phyloP scores from a whole-genome alignment of 306 rosid species.

The Ziziphus jujuba region DNA sequence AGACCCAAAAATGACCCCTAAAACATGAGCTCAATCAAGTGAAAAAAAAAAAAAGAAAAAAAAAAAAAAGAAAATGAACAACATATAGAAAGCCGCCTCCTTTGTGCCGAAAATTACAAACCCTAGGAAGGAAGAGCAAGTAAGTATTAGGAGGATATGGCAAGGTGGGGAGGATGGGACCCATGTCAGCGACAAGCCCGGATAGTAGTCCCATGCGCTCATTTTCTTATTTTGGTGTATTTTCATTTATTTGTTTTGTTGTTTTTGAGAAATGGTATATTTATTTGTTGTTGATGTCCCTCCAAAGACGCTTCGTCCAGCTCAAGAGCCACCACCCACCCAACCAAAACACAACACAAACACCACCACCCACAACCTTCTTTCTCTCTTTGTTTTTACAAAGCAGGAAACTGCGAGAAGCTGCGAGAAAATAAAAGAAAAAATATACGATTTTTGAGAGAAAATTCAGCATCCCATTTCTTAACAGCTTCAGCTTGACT shows the following conservation, averaged over 20 bases:
- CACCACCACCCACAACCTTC: conserved; percentile 20
- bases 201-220: conserved; percentile 12
- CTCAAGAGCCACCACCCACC: conserved; percentile 54
- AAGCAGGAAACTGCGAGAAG: conserved; percentile 39
- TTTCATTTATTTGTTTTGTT: conserved; percentile 20
- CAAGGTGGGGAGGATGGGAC: conserved; percentile 11
- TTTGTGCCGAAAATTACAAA: too few relatives aligned
- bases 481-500: neutral
- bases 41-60: neutral
- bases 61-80: too few relatives aligned
- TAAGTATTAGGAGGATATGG: neutral
- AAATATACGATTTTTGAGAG: too few relatives aligned
- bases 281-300: conserved; percentile 4
- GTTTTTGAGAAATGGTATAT: neutral
- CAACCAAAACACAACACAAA: conserved; percentile 34
- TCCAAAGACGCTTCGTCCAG: conserved; percentile 43
- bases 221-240: neutral
- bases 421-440: conserved; percentile 5
- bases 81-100: neutral
- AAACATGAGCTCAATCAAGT: too few relatives aligned
- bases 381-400: conserved; percentile 7
- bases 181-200: conserved; percentile 1
- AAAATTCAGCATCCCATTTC: too few relatives aligned
- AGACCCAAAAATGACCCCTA: neutral
- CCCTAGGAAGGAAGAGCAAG: neutral